phyloP scores from a whole-genome alignment of 2,329 filamentous ascomycete species.

The Colletotrichum higginsianum region DNA sequence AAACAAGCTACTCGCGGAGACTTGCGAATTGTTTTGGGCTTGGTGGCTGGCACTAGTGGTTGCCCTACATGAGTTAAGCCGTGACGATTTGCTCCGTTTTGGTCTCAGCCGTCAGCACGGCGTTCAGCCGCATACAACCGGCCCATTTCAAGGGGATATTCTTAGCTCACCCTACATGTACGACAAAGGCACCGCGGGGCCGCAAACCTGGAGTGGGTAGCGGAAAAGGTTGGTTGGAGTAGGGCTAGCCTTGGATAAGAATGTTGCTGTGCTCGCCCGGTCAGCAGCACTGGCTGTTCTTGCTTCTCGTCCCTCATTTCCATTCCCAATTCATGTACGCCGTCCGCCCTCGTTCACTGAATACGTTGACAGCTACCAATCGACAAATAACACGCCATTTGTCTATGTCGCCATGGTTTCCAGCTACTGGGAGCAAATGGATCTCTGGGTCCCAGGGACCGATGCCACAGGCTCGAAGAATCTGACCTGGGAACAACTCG shows the following conservation, averaged over 20 bases:
- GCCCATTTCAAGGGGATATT: background rate
- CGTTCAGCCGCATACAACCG: constrained; percentile 27
- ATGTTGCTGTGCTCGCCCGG: background rate
- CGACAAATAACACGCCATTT: background rate
- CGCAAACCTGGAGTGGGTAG: background rate
- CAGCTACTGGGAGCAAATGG: background rate
- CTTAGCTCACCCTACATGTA: too few species aligned
- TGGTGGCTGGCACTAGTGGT: constrained; percentile 23
- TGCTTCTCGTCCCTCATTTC: background rate
- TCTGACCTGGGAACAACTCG: constrained; percentile 36
- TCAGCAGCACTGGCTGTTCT: background rate
- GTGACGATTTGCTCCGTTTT: constrained; percentile 9
- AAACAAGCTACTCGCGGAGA: background rate
- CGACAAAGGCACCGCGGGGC: background rate
- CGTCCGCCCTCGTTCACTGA: background rate
- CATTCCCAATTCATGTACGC: background rate
- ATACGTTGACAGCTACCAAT: background rate
- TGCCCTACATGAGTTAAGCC: background rate
- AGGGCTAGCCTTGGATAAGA: constrained; percentile 13
- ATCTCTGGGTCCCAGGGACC: constrained; percentile 35
- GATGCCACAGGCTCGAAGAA: constrained; percentile 12
- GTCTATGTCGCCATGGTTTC: background rate
- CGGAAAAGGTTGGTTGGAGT: background rate
- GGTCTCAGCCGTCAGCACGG: constrained; percentile 31
- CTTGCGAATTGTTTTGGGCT: constrained; percentile 2